Percentiles rank a stretch among this genome's conserved stretches.
Evolutionary conservation across 371 early-diverging fungal species (phyloP).

Genomic region (Syncephalastrum racemosum): DNA sequence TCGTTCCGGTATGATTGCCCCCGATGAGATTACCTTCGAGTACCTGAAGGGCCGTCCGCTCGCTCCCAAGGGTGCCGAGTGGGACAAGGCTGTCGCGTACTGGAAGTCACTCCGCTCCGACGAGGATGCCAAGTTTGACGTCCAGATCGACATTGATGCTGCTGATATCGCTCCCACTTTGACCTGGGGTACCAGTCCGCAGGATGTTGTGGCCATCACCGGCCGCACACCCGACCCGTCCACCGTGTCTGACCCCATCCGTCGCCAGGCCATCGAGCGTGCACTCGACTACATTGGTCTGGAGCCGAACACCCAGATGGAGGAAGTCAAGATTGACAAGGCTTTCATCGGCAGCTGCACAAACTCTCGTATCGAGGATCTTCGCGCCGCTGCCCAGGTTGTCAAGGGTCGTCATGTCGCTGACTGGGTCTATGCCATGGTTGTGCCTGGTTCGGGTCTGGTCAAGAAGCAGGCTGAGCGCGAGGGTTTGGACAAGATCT

Average conservation of each 20-base stretch:
- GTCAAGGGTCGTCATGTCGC: slow-evolving; percentile 62
- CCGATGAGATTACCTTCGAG: slow-evolving; percentile 67
- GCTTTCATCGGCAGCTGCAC: slow-evolving; percentile 75
- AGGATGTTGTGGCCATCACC: slow-evolving; percentile 65
- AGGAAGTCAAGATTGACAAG: slow-evolving; percentile 60
- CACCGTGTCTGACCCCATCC: slow-evolving; percentile 36
- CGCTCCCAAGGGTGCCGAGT: slow-evolving; percentile 60
- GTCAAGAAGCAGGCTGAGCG: slow-evolving; percentile 70
- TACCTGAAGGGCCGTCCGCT: slow-evolving; percentile 64
- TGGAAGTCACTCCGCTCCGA: slow-evolving; percentile 64
- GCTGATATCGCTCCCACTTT: slow-evolving; percentile 63
- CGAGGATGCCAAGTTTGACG: slow-evolving; percentile 59
- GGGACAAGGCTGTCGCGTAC: slow-evolving; percentile 64
- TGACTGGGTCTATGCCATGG: slow-evolving; percentile 67
- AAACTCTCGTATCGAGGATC: slow-evolving; percentile 76
- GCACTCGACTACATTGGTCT: slow-evolving; percentile 67
- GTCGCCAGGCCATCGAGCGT: slow-evolving; percentile 53
- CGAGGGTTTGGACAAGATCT: slow-evolving; percentile 66
- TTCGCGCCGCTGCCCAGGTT: slow-evolving; percentile 65
- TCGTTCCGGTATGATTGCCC: slow-evolving; percentile 73
- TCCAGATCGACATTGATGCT: slow-evolving; percentile 57
- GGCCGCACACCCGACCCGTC: slow-evolving; percentile 60
- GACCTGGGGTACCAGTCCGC: slow-evolving; percentile 73
- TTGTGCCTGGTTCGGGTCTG: slow-evolving; percentile 72
- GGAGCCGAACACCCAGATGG: slow-evolving; percentile 61